These are phyloP conservation scores for Leptodontidium sp. DNA, from an alignment of 2,329 filamentous ascomycete genomes.

Conservation along the genomic window DNA sequence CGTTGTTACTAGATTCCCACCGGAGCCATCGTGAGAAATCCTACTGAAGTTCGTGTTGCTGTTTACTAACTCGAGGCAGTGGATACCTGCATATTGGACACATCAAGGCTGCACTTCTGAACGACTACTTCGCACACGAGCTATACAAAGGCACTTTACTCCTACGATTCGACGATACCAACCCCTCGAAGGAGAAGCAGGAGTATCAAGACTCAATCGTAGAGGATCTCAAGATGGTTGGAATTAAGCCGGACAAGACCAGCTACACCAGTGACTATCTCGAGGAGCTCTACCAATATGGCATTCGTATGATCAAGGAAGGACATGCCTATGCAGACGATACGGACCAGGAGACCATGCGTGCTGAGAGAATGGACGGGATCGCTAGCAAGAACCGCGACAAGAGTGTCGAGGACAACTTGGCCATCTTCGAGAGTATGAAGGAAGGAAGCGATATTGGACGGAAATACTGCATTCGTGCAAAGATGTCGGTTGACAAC, in stretches of 20 bases:
- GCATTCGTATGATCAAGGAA: conserved; percentile 82
- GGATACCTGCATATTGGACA: conserved; percentile 96
- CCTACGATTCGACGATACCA: conserved; percentile 95
- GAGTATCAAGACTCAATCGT: conserved; percentile 95
- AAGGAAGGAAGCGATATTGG: conserved; percentile 84
- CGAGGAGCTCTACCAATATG: conserved; percentile 86
- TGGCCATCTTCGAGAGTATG: conserved; percentile 93
- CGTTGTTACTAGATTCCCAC: conserved; percentile 90
- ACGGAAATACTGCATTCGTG: conserved; percentile 87
- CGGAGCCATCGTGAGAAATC: conserved; percentile 81
- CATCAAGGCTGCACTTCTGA: conserved; percentile 90
- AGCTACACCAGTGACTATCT: conserved; percentile 98
- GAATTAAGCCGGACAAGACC: conserved; percentile 85
- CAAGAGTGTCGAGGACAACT: conserved; percentile 79
- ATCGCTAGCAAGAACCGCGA: conserved; percentile 84
- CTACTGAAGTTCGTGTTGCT: background rate
- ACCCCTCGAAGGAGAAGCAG: conserved; percentile 95
- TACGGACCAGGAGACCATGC: conserved; percentile 89
- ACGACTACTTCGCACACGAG: conserved; percentile 96
- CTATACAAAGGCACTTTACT: conserved; percentile 91
- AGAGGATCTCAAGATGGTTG: conserved; percentile 89
- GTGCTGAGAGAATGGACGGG: conserved; percentile 82
- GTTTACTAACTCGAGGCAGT: conserved; percentile 36
- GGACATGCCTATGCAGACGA: conserved; percentile 95
- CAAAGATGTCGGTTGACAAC: conserved; percentile 90